A percentile compares a stretch with the other conserved stretches of the same genome.
Evolutionary conservation across 371 early-diverging fungal species (phyloP).

Genomic region (Chytridium lagenaria): DNA sequence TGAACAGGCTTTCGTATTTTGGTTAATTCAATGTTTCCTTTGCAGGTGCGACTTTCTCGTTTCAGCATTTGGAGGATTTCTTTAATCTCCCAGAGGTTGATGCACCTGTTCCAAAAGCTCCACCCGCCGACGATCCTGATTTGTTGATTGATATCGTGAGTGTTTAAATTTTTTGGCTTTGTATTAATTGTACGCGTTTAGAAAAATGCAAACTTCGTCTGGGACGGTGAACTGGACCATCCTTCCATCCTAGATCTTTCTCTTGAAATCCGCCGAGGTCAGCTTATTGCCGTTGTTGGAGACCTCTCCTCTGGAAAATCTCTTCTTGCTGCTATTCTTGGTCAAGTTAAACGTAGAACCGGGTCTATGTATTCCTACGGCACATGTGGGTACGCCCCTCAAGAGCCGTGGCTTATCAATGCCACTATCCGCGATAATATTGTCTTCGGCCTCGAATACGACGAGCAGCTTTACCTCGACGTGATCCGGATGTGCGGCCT

Average conservation of each 20-base stretch:
- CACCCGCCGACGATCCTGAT: constrained; percentile 17
- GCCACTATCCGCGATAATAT: constrained; percentile 58
- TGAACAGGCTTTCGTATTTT: not conserved
- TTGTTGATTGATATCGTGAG: constrained; percentile 42
- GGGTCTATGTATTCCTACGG: constrained; percentile 56
- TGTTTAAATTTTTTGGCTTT: constrained; percentile 3
- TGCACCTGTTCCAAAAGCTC: not conserved
- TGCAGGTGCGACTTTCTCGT: constrained; percentile 44
- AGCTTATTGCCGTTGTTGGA: constrained; percentile 71
- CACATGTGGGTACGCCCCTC: constrained; percentile 50
- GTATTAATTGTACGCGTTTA: constrained; percentile 19
- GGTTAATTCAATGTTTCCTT: not conserved
- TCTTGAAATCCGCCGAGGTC: constrained; percentile 58
- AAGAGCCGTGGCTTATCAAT: constrained; percentile 59
- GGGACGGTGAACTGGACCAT: constrained; percentile 66
- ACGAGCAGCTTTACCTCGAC: constrained; percentile 50
- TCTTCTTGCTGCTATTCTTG: constrained; percentile 68
- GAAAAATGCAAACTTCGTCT: constrained; percentile 64
- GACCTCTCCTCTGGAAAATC: constrained; percentile 73
- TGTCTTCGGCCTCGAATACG: constrained; percentile 53
- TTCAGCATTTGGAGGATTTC: constrained; percentile 65
- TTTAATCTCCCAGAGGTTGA: constrained; percentile 65
- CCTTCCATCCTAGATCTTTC: constrained; percentile 62
- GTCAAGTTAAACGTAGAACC: constrained; percentile 60
- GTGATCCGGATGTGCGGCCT: constrained; percentile 52